Evolutionary conservation across 2,329 filamentous ascomycete species (phyloP).

Genomic region (Chaetomiaceae sp.): DNA sequence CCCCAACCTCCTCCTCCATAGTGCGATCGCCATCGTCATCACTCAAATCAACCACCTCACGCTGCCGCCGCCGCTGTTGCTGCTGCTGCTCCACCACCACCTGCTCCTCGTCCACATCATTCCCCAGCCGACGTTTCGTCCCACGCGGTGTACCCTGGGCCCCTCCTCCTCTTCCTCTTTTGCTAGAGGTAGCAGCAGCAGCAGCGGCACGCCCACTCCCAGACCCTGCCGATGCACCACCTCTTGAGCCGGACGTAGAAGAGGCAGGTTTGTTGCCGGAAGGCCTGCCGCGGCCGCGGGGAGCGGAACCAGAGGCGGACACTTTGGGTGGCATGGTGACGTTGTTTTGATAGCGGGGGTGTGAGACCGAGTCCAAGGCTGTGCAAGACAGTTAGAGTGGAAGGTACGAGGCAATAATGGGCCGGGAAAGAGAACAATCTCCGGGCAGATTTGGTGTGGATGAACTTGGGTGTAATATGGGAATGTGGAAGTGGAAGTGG

Average conservation of each 20-base stretch:
- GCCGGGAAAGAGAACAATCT: no score
- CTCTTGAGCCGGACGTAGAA: neutral
- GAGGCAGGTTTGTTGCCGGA: neutral
- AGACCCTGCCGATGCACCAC: neutral
- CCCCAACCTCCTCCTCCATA: neutral
- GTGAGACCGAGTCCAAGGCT: no score
- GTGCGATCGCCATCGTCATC: constrained; percentile 4
- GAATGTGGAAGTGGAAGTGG: neutral
- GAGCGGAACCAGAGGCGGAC: constrained; percentile 19
- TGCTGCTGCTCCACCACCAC: no score
- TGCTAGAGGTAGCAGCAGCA: neutral
- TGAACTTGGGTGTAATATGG: neutral
- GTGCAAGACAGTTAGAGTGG: no score
- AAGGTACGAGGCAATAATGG: no score
- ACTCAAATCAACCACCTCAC: neutral
- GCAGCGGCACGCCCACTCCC: neutral
- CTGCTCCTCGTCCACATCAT: no score
- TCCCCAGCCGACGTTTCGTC: neutral
- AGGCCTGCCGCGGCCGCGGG: constrained; percentile 1
- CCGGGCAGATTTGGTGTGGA: no score
- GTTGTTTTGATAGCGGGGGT: no score
- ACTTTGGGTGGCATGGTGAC: constrained; percentile 37
- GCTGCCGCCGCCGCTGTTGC: neutral
- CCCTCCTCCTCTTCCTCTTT: neutral
- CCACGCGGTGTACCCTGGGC: neutral